Base-by-base conservation (phyloP, 148 eudicot genomes). In the Nepenthes mirabilis region DNA sequence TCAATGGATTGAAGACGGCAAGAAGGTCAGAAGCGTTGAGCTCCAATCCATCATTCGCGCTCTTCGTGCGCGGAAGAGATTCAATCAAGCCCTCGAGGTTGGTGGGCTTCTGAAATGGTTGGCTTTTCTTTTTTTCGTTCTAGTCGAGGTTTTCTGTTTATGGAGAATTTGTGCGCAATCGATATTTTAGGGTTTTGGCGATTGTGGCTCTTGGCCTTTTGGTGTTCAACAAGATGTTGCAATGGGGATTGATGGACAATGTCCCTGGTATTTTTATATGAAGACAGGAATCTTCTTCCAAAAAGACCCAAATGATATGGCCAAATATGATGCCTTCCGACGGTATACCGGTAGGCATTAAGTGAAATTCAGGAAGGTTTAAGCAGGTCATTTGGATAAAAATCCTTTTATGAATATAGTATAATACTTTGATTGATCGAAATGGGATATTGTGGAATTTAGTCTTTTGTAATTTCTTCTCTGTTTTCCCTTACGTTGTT, bases 21-120 rank as follows among this genome's bases (percentile, higher is more conserved):
- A 75, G 34, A 36, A 60, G 33, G 56, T 77, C 23, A 34, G 37
- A 0, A 56, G 48, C 6, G 14, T 59, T 33, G 75, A 77, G 66
- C 61, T 80, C 14, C 81, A 65, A 14, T 59, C 68, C 55, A 66
- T 77, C 47, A 60, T 80, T 35, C 81, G 82, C 2, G 56, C 63
- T 11, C 79, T 80, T 12, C 84, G 84, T 12, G 50, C 70, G 53
- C 73, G 75, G 37, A 54, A 65, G 23, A 78, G 84, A 35, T 72
- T 61, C 62, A 36, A 69, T 61, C 81, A 75, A 35, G 84, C 84
- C 53, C 84, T 77, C 14, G 71, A 80, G 82, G 84, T 80, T 49
- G 33, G 59, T 71, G 65, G 13, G 9, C 14, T 10, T 49, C 12
- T 49, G 52, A 49, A 49, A 49, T 49, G 52, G 12, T 49, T 49